These are phyloP conservation scores for Penicillium sp. DNA, from an alignment of 2,329 filamentous ascomycete species.

Conservation along the genomic window DNA sequence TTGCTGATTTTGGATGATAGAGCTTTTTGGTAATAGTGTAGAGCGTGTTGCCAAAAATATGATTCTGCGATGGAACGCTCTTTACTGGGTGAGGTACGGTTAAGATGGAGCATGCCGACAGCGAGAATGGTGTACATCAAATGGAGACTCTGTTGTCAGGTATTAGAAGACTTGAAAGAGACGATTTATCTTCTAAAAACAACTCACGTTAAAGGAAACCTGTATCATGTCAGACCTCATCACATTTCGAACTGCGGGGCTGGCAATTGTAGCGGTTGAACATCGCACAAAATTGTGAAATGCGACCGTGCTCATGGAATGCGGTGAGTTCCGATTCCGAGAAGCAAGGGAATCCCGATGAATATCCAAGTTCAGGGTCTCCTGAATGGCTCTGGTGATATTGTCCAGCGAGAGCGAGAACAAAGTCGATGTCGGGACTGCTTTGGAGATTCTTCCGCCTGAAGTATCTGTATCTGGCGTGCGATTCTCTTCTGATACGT, in stretches of 20 bases:
- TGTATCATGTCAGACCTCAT: slow-evolving; percentile 34
- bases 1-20: slow-evolving; percentile 23
- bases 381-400: slow-evolving; percentile 20
- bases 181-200: background rate
- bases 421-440: slow-evolving; percentile 1
- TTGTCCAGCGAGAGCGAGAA: slow-evolving; percentile 26
- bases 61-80: slow-evolving; percentile 28
- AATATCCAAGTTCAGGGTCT: slow-evolving; percentile 10
- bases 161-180: background rate
- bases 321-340: background rate
- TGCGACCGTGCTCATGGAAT: slow-evolving; percentile 17
- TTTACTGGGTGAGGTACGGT: slow-evolving; percentile 27
- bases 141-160: slow-evolving; percentile 26
- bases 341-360: background rate
- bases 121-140: slow-evolving; percentile 39
- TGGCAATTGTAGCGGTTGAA: slow-evolving; percentile 19
- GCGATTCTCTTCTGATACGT: slow-evolving; percentile 11
- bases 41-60: slow-evolving; percentile 37
- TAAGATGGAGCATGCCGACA: slow-evolving; percentile 34
- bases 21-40: slow-evolving; percentile 33
- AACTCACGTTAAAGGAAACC: slow-evolving; percentile 29
- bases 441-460: background rate
- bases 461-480: background rate
- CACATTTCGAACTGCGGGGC: slow-evolving; percentile 21
- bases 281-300: slow-evolving; percentile 30